Evolutionary conservation across 2,329 filamentous ascomycete species (phyloP), one percentile per base, ranked within the genome.

Genomic region (Pyrenophora graminea): DNA sequence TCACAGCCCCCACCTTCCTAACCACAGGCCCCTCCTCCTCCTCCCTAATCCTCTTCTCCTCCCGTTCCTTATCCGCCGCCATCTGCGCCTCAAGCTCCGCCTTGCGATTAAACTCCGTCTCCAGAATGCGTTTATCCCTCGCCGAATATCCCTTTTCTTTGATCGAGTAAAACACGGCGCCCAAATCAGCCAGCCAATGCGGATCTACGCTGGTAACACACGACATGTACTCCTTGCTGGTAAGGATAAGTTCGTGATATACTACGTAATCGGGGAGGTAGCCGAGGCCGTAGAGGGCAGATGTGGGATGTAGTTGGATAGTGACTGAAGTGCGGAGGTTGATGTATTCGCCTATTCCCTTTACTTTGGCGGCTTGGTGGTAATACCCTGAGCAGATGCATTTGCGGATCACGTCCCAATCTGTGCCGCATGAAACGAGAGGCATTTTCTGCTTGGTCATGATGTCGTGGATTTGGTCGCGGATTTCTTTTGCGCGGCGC

Each of bases 321-420:
- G 89, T 92, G 3, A 99, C 91, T 66, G 90, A 94, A 0, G 94
- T 99, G 18, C 94, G 88, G 31, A 99, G 81, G 72, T 99, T 99
- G 76, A 96, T 88, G 77, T 97, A 99, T 76, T 99, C 95, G 63
- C 94, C 94, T 13, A 97, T 90, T 2, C 94, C 95, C 76, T 96
- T 96, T 58, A 95, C 91, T 66, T 92, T 91, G 25, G 94, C 94
- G 5, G 94, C 94, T 77, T 99, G 94, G 69, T 97, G 93, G 76
- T 97, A 99, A 79, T 96, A 99, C 10, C 94, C 94, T 0, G 90
- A 91, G 78, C 95, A 99, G 69, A 99, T 96, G 72, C 93, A 97
- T 74, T 94, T 93, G 56, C 94, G 87, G 49, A 97, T 91, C 8
- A 95, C 79, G 71, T 99, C 95, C 89, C 94, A 97, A 76, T 99